Percentiles rank a stretch among this genome's conserved stretches.
Evolutionary conservation across 202 grass and related monocot species (phyloP).

Genomic region (Hordeum pubiflorum): DNA sequence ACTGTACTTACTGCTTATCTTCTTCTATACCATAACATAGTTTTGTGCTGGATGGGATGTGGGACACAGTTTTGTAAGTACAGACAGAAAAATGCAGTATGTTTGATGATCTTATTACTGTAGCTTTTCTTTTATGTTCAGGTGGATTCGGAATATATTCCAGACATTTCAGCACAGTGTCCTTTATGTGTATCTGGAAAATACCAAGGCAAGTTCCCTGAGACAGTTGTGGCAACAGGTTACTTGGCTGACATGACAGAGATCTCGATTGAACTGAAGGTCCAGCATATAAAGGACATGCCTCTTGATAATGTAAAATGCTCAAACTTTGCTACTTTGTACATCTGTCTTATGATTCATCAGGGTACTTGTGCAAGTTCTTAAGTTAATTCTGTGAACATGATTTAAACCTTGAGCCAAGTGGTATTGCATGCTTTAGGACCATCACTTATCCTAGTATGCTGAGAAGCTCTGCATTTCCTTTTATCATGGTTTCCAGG

Average conservation of each 20-base stretch:
- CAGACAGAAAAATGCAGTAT: background rate
- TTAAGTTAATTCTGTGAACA: background rate
- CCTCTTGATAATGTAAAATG: conserved; percentile 72
- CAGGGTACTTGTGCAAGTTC: background rate
- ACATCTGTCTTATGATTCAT: background rate
- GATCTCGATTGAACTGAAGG: conserved; percentile 70
- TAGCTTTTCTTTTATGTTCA: conserved; percentile 20
- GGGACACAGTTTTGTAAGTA: background rate
- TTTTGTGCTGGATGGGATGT: background rate
- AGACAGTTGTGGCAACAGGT: conserved; percentile 64
- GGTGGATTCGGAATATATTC: conserved; percentile 65
- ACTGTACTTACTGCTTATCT: background rate
- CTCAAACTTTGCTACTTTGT: background rate
- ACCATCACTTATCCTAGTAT: background rate
- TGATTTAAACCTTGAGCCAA: conserved; percentile 19
- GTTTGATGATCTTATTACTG: background rate
- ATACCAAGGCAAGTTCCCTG: conserved; percentile 69
- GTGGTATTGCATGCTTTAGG: background rate
- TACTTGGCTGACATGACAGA: conserved; percentile 78
- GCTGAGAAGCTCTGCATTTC: background rate
- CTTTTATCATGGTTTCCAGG: conserved; percentile 32
- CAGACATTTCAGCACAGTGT: conserved; percentile 60
- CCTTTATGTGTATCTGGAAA: conserved; percentile 79
- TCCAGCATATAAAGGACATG: conserved; percentile 69
- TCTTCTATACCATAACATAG: background rate